phyloP scores from a whole-genome alignment of 2,329 filamentous ascomycete species.

The Aureobasidium lini region DNA sequence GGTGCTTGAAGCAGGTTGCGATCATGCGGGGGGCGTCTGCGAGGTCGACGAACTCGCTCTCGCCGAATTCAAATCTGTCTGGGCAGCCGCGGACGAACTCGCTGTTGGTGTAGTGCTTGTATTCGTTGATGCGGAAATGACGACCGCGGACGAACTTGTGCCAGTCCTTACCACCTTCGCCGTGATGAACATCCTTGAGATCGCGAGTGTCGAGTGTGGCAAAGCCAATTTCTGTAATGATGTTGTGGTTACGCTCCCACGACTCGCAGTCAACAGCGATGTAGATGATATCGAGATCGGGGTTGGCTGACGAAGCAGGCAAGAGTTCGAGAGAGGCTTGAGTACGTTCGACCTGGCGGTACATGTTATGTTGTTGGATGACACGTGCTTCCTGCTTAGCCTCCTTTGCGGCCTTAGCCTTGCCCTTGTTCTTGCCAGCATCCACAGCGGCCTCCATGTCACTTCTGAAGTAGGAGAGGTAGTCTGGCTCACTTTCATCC shows the following conservation, averaged over 20 bases:
- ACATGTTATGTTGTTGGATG: constrained; percentile 45
- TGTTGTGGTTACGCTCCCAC: constrained; percentile 58
- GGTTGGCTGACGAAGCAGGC: constrained; percentile 38
- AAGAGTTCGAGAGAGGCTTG: constrained; percentile 67
- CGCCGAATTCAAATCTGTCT: constrained; percentile 65
- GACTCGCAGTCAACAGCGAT: constrained; percentile 77
- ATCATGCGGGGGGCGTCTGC: constrained; percentile 40
- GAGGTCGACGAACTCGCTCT: constrained; percentile 48
- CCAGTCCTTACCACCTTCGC: constrained; percentile 59
- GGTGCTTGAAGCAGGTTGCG: constrained; percentile 49
- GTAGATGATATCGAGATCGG: constrained; percentile 53
- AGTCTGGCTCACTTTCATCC: constrained; percentile 24
- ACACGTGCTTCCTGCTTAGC: constrained; percentile 45
- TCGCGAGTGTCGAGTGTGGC: constrained; percentile 67
- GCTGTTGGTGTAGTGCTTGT: constrained; percentile 57
- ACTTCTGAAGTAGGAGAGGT: constrained; percentile 43
- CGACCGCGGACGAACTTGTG: constrained; percentile 56
- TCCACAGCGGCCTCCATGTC: constrained; percentile 48
- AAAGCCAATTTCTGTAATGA: constrained; percentile 80
- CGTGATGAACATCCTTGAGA: constrained; percentile 50
- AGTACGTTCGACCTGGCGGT: constrained; percentile 52
- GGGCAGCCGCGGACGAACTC: constrained; percentile 67
- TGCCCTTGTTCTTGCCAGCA: constrained; percentile 38
- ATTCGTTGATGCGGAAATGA: constrained; percentile 71
- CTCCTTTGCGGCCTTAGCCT: constrained; percentile 40